Evolutionary conservation across 1,284 basidiomycete genomes (phyloP).

Genomic region (Leccinum ponderosum): DNA sequence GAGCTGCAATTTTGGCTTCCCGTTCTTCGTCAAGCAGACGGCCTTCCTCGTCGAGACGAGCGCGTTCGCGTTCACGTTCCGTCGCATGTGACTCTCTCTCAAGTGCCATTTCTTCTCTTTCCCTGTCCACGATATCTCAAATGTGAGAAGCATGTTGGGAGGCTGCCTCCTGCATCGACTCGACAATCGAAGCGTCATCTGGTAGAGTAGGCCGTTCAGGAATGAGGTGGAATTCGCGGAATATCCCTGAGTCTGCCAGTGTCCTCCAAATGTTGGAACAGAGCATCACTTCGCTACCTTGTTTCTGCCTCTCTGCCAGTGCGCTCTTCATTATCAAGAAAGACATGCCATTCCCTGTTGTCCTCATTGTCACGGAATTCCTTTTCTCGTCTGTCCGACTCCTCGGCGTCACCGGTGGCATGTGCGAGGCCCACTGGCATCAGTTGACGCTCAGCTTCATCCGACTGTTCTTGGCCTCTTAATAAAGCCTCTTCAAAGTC

Average conservation of each 20-base stretch:
- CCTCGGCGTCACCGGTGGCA: conserved; percentile 56
- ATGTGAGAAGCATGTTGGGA: conserved; percentile 56
- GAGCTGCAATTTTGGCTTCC: conserved; percentile 51
- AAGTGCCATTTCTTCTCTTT: conserved; percentile 57
- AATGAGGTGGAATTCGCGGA: conserved; percentile 22
- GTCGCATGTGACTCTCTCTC: conserved; percentile 49
- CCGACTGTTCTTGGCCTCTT: conserved; percentile 53
- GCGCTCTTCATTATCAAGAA: conserved; percentile 56
- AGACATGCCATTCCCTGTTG: conserved; percentile 54
- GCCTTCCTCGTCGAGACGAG: conserved; percentile 49
- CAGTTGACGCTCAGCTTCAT: conserved; percentile 53
- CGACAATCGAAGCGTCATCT: conserved; percentile 33
- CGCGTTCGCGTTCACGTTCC: conserved; percentile 34
- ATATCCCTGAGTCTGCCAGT: conserved; percentile 27
- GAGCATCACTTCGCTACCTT: conserved; percentile 48
- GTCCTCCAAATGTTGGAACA: conserved; percentile 49
- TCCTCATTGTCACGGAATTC: conserved; percentile 66
- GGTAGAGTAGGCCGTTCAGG: conserved; percentile 21
- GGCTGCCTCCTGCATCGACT: conserved; percentile 51
- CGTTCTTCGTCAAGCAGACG: conserved; percentile 49
- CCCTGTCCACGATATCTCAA: conserved; percentile 53
- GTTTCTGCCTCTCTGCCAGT: conserved; percentile 49
- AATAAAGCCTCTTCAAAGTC: conserved; percentile 49
- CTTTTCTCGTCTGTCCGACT: conserved; percentile 47
- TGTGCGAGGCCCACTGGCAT: conserved; percentile 39